A percentile compares a stretch with the other conserved stretches of the same genome.
Conservation (phyloP, 129 eudicot genomes). For the carrot (Daucus carota) region DH1_v3.0 NC_030389.2:11529501-11530000, state of each 20-base stretch:
- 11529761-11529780: slow-evolving; percentile 52
- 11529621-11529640: slow-evolving; percentile 12
- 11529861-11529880: no score
- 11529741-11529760: slow-evolving; percentile 55
- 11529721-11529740: slow-evolving; percentile 47
- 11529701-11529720: slow-evolving; percentile 43
- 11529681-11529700: slow-evolving; percentile 53
- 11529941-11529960: no score
- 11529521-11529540: slow-evolving; percentile 68
- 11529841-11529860: no score
- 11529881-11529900: no score
- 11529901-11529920: no score
- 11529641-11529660: slow-evolving; percentile 51
- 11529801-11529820: slow-evolving; percentile 6
- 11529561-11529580: background rate
- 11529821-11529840: no score
- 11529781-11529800: slow-evolving; percentile 8
- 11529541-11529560: background rate
- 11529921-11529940: no score
- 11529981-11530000: no score
- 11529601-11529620: background rate
- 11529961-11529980: no score
- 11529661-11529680: slow-evolving; percentile 45
- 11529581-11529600: background rate
- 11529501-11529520: slow-evolving; percentile 49